A percentile compares a stretch with the other conserved stretches of the same genome.
phyloP scores from a whole-genome alignment of 371 early-diverging fungal species.

The Modicella reniformis region DNA sequence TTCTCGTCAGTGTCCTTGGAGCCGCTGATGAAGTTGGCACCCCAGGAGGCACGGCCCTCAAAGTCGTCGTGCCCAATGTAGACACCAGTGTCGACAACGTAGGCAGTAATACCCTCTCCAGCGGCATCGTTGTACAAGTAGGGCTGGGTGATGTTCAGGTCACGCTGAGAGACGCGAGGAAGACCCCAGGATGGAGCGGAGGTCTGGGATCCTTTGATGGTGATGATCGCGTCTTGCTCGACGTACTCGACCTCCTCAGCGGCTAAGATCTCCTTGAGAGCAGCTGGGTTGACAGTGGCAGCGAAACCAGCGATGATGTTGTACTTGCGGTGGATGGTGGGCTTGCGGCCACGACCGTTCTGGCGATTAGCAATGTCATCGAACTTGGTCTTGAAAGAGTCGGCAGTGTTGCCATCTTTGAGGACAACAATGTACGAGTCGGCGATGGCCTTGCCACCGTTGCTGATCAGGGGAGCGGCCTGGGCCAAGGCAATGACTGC shows the following conservation, averaged over 20 bases:
- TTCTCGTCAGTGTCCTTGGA: conserved; percentile 62
- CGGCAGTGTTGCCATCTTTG: conserved; percentile 5
- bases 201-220: conserved; percentile 33
- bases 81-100: conserved; percentile 74
- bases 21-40: conserved; percentile 58
- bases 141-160: conserved; percentile 14
- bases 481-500: conserved; percentile 28
- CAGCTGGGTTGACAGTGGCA: conserved; percentile 30
- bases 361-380: conserved; percentile 29
- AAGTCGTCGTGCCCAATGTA: conserved; percentile 72
- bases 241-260: conserved; percentile 59
- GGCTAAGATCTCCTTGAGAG: conserved; percentile 28
- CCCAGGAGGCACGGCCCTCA: conserved; percentile 71
- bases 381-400: conserved; percentile 34
- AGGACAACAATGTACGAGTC: conserved; percentile 28
- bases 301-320: conserved; percentile 41
- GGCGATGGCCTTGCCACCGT: conserved; percentile 29
- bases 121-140: conserved; percentile 48
- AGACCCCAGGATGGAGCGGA: conserved; percentile 67
- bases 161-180: conserved; percentile 60
- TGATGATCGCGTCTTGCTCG: conserved; percentile 64
- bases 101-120: conserved; percentile 61
- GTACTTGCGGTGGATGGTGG: conserved; percentile 35
- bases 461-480: conserved; percentile 37
- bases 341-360: conserved; percentile 33